These are phyloP conservation scores for Coniochaeta prunicola DNA, from an alignment of 2,329 filamentous ascomycete genomes.

Conservation along the genomic window DNA sequence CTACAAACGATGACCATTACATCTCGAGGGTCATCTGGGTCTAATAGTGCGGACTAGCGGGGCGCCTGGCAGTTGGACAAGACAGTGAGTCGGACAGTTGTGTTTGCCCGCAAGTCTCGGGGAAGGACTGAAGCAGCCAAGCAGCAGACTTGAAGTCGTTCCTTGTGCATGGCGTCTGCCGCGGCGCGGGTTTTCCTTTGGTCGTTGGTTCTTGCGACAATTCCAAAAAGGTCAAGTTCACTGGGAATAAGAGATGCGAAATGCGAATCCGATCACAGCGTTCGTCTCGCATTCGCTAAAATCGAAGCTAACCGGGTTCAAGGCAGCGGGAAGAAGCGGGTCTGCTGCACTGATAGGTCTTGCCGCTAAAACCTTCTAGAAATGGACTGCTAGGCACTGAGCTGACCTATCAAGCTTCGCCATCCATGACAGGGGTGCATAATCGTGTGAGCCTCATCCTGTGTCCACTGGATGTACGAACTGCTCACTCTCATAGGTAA, in stretches of 20 bases:
- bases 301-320: background rate
- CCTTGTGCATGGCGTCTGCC: background rate
- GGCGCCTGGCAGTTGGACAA: background rate
- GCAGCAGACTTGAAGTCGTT: background rate
- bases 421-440: background rate
- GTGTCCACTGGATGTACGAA: too few relatives aligned
- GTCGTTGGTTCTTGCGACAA: too few relatives aligned
- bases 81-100: background rate
- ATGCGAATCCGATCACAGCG: background rate
- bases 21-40: background rate
- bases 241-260: too few relatives aligned
- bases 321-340: background rate
- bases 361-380: background rate
- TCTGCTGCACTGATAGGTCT: background rate
- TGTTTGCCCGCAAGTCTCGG: background rate
- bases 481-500: too few relatives aligned
- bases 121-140: background rate
- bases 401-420: background rate
- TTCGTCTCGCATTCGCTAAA: background rate
- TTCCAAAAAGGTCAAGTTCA: too few relatives aligned
- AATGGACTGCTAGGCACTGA: background rate
- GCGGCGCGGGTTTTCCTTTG: background rate
- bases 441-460: background rate
- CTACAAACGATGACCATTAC: background rate
- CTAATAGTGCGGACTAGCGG: background rate